These are phyloP conservation scores for Exobasidium cylindrosporum DNA, from an alignment of 1,284 basidiomycete genomes.

Conservation along the genomic window DNA sequence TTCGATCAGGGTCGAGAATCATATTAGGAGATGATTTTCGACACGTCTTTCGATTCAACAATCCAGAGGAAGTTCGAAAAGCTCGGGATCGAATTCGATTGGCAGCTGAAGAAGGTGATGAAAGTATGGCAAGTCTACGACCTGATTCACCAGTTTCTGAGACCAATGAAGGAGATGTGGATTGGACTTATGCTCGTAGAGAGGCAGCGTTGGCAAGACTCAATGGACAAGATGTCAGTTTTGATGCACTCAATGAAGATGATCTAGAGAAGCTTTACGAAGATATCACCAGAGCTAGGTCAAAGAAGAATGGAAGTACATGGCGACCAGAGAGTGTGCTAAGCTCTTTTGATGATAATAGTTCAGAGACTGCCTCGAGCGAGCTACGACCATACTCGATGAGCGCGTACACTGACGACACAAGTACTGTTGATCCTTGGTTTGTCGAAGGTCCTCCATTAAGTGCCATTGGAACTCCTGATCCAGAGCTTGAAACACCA, in stretches of 20 bases:
- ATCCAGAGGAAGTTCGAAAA: conserved; percentile 44
- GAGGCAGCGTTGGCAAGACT: conserved; percentile 44
- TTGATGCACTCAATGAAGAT: conserved; percentile 47
- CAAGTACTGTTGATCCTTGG: conserved; percentile 43
- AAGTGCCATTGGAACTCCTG: neutral
- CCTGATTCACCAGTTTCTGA: conserved; percentile 47
- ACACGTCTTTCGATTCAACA: conserved; percentile 94
- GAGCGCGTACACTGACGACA: conserved; percentile 46
- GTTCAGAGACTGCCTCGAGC: conserved; percentile 37
- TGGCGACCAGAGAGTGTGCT: conserved; percentile 48
- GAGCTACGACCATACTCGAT: conserved; percentile 39
- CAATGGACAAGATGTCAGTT: conserved; percentile 47
- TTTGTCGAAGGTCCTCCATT: conserved; percentile 17
- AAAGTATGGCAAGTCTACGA: conserved; percentile 19
- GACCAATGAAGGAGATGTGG: conserved; percentile 24
- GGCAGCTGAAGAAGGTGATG: conserved; percentile 35
- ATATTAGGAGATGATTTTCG: conserved; percentile 80
- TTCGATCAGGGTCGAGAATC: conserved; percentile 88
- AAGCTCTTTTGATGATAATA: conserved; percentile 44
- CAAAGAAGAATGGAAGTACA: conserved; percentile 31
- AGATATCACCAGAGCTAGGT: conserved; percentile 40
- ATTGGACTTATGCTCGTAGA: conserved; percentile 48
- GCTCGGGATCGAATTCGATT: conserved; percentile 37
- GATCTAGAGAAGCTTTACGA: conserved; percentile 51
- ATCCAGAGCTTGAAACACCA: conserved; percentile 5